phyloP scores from a whole-genome alignment of 2,329 filamentous ascomycete genomes.

The Aureobasidium musti region DNA sequence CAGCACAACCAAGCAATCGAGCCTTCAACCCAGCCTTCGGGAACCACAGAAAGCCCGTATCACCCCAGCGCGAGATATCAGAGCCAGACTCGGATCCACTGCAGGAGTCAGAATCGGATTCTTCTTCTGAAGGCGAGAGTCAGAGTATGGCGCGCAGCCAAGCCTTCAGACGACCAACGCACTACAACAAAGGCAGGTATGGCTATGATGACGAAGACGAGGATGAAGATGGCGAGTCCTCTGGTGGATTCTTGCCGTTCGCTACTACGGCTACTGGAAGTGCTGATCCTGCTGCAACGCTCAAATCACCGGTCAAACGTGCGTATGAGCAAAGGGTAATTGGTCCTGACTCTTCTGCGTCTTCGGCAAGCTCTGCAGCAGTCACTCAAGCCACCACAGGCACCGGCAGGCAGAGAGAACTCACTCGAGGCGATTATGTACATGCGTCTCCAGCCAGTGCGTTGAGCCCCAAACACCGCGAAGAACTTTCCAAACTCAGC shows the following conservation, averaged over 20 bases:
- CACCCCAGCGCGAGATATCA: constrained; percentile 33
- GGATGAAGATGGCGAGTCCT: constrained; percentile 57
- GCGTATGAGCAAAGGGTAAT: not conserved
- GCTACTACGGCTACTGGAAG: constrained; percentile 38
- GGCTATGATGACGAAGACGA: constrained; percentile 37
- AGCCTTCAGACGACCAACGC: constrained; percentile 47
- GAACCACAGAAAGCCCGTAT: constrained; percentile 34
- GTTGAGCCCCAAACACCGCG: constrained; percentile 57
- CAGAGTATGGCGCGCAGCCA: constrained; percentile 48
- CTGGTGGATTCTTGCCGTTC: constrained; percentile 47
- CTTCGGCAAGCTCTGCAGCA: constrained; percentile 40
- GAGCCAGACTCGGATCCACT: constrained; percentile 38
- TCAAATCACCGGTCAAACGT: constrained; percentile 29
- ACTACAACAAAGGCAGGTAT: constrained; percentile 41
- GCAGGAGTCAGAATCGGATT: constrained; percentile 39
- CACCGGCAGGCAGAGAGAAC: constrained; percentile 15
- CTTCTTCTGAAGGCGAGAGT: constrained; percentile 42
- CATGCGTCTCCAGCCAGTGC: constrained; percentile 36
- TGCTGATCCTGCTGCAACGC: constrained; percentile 32
- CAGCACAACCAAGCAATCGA: constrained; percentile 36
- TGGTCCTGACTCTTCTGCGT: constrained; percentile 59
- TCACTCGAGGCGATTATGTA: not conserved
- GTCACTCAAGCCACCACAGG: not conserved
- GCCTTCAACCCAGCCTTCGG: constrained; percentile 37
- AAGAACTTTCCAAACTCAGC: constrained; percentile 60